Evolutionary conservation across 148 eudicot species (phyloP).

Genomic region (Diospyros lotus): DNA sequence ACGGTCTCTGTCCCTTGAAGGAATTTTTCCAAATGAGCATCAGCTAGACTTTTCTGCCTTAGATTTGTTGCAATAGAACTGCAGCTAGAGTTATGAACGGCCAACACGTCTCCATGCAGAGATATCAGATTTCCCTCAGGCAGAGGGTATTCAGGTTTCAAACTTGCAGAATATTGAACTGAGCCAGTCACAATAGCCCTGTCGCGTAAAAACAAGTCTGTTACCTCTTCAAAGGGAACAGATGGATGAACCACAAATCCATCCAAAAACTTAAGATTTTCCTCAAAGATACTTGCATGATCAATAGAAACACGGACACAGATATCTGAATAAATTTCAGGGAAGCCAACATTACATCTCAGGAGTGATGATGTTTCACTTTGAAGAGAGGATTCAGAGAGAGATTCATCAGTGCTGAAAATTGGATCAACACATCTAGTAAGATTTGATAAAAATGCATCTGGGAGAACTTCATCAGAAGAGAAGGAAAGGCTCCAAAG

Average conservation of each 20-base stretch:
- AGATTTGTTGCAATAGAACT: slow-evolving; percentile 17
- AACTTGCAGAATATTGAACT: slow-evolving; percentile 21
- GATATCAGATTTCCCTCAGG: slow-evolving; percentile 67
- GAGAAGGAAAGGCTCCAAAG: slow-evolving; percentile 53
- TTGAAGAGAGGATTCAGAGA: slow-evolving; percentile 18
- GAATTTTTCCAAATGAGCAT: slow-evolving; percentile 26
- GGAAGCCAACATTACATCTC: slow-evolving; percentile 18
- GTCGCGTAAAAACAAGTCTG: slow-evolving; percentile 16
- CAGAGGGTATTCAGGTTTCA: slow-evolving; percentile 25
- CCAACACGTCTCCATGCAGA: slow-evolving; percentile 60
- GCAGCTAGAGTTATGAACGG: slow-evolving; percentile 34
- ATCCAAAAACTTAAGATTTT: slow-evolving; percentile 28
- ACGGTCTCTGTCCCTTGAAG: slow-evolving; percentile 23
- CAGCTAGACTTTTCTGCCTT: slow-evolving; percentile 17
- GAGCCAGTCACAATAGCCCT: slow-evolving; percentile 16
- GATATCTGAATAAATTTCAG: slow-evolving; percentile 45
- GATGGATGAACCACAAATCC: slow-evolving; percentile 22
- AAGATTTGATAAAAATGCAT: slow-evolving; percentile 21
- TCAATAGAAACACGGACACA: slow-evolving; percentile 37
- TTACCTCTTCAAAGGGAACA: slow-evolving; percentile 20
- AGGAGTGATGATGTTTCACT: slow-evolving; percentile 30
- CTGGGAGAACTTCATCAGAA: slow-evolving; percentile 31
- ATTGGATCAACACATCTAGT: slow-evolving; percentile 16
- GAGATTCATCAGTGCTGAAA: slow-evolving; percentile 16
- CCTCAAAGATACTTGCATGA: slow-evolving; percentile 27